Conservation (phyloP, 140 eudicot species). For the Ambrosia hybrid region DNA sequence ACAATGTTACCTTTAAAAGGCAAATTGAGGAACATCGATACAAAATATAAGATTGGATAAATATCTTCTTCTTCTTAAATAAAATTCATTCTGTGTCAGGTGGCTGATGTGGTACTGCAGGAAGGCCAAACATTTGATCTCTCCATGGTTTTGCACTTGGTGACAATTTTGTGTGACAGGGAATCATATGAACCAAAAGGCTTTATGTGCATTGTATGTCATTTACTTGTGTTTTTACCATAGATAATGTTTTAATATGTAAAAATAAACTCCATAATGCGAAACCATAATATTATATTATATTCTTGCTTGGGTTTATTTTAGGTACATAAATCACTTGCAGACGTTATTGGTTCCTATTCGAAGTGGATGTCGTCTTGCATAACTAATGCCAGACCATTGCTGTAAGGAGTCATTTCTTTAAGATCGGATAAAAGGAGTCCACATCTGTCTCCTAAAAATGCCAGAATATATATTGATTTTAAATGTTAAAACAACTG, state of each 20-base stretch:
- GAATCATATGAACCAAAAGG: conserved; percentile 63
- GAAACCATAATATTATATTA: neutral
- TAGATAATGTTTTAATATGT: conserved; percentile 4
- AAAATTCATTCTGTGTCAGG: conserved; percentile 45
- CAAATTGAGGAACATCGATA: neutral
- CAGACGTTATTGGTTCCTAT: conserved; percentile 90
- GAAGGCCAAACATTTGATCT: conserved; percentile 68
- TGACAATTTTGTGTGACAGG: conserved; percentile 62
- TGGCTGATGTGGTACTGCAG: conserved; percentile 78
- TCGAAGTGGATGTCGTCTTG: conserved; percentile 79
- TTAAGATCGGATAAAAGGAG: conserved; percentile 10
- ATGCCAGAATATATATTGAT: neutral
- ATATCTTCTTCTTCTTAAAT: neutral
- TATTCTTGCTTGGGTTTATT: conserved; percentile 17
- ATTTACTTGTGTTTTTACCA: neutral
- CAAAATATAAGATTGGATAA: neutral
- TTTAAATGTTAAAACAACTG: neutral
- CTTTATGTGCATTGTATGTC: conserved; percentile 84
- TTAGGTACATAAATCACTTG: conserved; percentile 91
- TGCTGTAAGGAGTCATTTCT: conserved; percentile 61
- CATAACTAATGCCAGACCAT: conserved; percentile 56
- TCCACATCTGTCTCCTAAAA: neutral
- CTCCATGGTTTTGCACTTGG: conserved; percentile 65
- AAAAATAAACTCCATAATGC: conserved; percentile 4
- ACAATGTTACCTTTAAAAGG: neutral